These are phyloP conservation scores for Casuarina glauca DNA, from an alignment of 306 rosid genomes.

Conservation along the genomic window DNA sequence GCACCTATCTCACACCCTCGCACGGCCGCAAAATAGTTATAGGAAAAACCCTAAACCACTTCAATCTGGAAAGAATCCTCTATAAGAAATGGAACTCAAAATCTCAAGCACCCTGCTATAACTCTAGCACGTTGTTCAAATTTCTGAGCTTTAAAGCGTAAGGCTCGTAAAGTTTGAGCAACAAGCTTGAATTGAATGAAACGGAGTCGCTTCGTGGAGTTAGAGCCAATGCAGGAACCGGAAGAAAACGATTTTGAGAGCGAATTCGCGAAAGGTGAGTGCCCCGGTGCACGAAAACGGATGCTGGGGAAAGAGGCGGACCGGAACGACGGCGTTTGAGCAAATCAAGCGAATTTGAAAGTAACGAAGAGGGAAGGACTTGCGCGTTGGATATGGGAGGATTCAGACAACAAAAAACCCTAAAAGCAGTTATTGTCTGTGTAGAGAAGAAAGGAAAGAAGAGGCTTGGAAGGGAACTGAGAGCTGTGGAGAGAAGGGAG, in stretches of 20 bases:
- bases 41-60: constrained; percentile 28
- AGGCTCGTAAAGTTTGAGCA: not conserved
- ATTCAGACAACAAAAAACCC: constrained; percentile 23
- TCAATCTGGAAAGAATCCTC: constrained; percentile 1
- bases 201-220: not conserved
- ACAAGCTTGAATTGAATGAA: not conserved
- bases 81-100: not conserved
- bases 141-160: constrained; percentile 19
- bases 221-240: constrained; percentile 26
- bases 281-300: not conserved
- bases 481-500: not conserved
- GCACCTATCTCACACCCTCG: constrained; percentile 19
- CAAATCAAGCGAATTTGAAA: constrained; percentile 3
- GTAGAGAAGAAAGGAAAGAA: not conserved
- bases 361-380: constrained; percentile 7
- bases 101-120: not conserved
- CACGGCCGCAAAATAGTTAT: constrained; percentile 4
- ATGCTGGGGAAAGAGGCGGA: constrained; percentile 2
- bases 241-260: constrained; percentile 15
- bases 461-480: not conserved
- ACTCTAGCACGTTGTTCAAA: not conserved
- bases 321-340: constrained; percentile 24
- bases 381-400: not conserved
- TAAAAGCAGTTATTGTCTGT: constrained; percentile 9
- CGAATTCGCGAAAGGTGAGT: not conserved